Evolutionary conservation across 441 rosid species (phyloP).

Genomic region (Gossypium laxum): DNA sequence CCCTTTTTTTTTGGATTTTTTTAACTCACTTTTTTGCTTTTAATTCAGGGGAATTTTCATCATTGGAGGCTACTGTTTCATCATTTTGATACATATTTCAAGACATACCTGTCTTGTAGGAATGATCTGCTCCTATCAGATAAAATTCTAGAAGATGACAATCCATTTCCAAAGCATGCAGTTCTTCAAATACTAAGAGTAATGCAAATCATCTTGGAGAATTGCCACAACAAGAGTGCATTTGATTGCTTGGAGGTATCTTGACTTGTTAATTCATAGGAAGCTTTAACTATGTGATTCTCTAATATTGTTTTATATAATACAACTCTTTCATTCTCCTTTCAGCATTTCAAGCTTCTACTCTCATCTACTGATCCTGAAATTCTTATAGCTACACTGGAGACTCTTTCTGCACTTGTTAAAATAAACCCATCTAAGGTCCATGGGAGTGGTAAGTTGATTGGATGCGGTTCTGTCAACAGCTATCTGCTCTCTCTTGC

Average conservation of each 20-base stretch:
- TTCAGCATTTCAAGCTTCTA: constrained; percentile 91
- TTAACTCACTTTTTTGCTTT: constrained; percentile 25
- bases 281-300: not conserved
- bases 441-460: constrained; percentile 75
- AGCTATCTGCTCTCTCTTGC: constrained; percentile 79
- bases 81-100: constrained; percentile 87
- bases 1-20: constrained; percentile 7
- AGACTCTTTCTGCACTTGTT: constrained; percentile 85
- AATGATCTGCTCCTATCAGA: constrained; percentile 76
- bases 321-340: constrained; percentile 11
- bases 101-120: constrained; percentile 68
- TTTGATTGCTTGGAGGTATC: constrained; percentile 93
- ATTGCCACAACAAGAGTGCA: constrained; percentile 81
- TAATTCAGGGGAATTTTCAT: constrained; percentile 81
- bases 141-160: constrained; percentile 53
- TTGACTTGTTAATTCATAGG: not conserved
- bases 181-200: constrained; percentile 81
- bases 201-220: constrained; percentile 86
- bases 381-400: constrained; percentile 75
- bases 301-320: constrained; percentile 16
- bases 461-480: constrained; percentile 79
- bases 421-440: constrained; percentile 82
- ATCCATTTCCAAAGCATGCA: constrained; percentile 70
- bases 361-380: constrained; percentile 94
- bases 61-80: constrained; percentile 95